These are phyloP conservation scores for Wolfiporia cocos DNA, from an alignment of 1,284 basidiomycete species.

Conservation along the genomic window DNA sequence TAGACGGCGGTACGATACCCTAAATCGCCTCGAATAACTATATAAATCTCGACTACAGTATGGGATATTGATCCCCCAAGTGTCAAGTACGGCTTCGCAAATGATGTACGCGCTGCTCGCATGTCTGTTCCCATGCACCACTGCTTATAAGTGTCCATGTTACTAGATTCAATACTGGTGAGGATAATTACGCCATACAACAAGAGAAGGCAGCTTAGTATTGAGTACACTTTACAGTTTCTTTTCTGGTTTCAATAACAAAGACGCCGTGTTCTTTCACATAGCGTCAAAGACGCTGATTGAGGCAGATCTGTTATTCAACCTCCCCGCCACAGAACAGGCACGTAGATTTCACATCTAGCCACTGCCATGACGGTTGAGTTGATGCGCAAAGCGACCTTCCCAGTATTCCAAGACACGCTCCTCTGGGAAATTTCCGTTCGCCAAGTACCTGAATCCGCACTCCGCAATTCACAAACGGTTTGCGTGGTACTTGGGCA, in stretches of 20 bases:
- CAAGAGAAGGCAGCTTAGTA: too few relatives aligned
- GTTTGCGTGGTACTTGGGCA: slow-evolving; percentile 43
- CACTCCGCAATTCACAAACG: slow-evolving; percentile 53
- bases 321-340: slow-evolving; percentile 85
- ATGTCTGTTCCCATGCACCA: too few relatives aligned
- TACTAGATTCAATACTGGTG: slow-evolving; percentile 63
- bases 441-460: slow-evolving; percentile 45
- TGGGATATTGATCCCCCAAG: slow-evolving; percentile 40
- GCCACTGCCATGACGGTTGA: not conserved
- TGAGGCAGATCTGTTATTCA: slow-evolving; percentile 82
- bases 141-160: too few relatives aligned
- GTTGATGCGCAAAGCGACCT: not conserved
- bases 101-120: slow-evolving; percentile 50
- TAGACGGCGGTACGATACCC: slow-evolving; percentile 52
- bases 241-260: slow-evolving; percentile 79
- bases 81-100: slow-evolving; percentile 77
- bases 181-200: slow-evolving; percentile 6
- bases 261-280: slow-evolving; percentile 90
- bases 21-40: slow-evolving; percentile 3
- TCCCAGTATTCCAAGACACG: slow-evolving; percentile 47
- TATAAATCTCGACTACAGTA: slow-evolving; percentile 2
- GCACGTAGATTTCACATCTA: slow-evolving; percentile 33
- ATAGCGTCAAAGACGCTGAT: slow-evolving; percentile 73
- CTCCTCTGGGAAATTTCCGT: slow-evolving; percentile 38
- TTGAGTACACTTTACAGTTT: slow-evolving; percentile 44